Conservation (phyloP, 1,139 yeast genomes). For the Candida sp. region DNA sequence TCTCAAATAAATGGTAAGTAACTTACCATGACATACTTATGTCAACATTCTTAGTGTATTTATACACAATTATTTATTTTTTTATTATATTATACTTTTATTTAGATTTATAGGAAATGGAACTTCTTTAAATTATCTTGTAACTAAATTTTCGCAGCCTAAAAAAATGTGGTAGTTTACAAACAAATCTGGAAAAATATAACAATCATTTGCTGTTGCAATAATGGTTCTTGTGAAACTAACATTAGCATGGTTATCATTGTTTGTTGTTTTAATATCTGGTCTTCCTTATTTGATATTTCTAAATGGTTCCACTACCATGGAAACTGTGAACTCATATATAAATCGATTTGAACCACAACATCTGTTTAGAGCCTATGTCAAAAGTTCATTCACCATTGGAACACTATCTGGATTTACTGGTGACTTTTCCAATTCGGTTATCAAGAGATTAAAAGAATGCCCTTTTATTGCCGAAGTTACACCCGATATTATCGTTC, state of each 20-base stretch:
- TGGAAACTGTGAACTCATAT: constrained; percentile 37
- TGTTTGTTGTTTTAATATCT: neutral
- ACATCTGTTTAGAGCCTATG: constrained; percentile 38
- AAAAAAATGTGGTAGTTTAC: too few species aligned
- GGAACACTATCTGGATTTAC: constrained; percentile 65
- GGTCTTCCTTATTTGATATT: constrained; percentile 20
- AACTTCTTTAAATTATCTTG: neutral
- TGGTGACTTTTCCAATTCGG: constrained; percentile 51
- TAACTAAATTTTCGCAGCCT: constrained; percentile 1
- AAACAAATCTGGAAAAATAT: too few species aligned
- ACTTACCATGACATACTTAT: neutral
- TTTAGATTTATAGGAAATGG: constrained; percentile 6
- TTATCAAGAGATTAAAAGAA: constrained; percentile 43
- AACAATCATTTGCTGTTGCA: too few species aligned
- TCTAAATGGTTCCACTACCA: constrained; percentile 22
- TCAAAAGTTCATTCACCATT: constrained; percentile 47
- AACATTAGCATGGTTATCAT: neutral
- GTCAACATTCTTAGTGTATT: constrained; percentile 2
- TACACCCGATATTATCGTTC: constrained; percentile 53
- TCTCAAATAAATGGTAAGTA: constrained; percentile 10
- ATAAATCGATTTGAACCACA: constrained; percentile 31
- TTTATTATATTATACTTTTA: constrained; percentile 4
- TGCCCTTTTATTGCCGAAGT: constrained; percentile 55
- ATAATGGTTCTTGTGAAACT: too few species aligned
- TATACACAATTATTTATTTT: constrained; percentile 1